phyloP scores from a whole-genome alignment of 2,329 filamentous ascomycete species.

The Gaeumannomyces tritici region DNA sequence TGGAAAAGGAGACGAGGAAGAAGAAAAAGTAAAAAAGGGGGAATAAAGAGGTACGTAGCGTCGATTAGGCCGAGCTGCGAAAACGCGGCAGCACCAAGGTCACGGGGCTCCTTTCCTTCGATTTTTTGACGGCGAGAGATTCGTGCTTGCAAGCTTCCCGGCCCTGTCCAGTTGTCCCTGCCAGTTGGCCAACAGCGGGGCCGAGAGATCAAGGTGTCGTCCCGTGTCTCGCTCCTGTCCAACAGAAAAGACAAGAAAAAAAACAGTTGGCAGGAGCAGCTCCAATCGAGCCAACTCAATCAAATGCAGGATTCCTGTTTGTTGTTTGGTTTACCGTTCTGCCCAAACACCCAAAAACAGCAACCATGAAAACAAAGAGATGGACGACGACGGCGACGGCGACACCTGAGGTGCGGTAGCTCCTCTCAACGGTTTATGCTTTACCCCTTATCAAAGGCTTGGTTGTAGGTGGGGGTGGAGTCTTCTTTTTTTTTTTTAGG shows the following conservation, averaged over 20 bases:
- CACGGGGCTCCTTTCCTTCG: not conserved
- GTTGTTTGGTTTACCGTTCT: too few relatives aligned
- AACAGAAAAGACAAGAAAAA: too few relatives aligned
- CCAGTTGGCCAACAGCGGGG: too few relatives aligned
- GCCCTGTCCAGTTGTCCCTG: too few relatives aligned
- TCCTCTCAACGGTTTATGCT: conserved; percentile 1
- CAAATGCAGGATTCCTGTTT: too few relatives aligned
- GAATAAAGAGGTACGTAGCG: not conserved
- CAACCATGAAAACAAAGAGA: not conserved
- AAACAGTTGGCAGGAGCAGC: too few relatives aligned
- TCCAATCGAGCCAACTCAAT: too few relatives aligned
- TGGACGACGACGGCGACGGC: not conserved
- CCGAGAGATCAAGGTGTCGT: too few relatives aligned
- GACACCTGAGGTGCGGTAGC: not conserved
- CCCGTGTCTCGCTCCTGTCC: not conserved
- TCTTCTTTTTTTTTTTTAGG: not conserved
- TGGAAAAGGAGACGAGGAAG: too few relatives aligned
- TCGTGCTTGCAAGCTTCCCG: not conserved
- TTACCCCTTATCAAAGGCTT: not conserved
- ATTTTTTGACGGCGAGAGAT: not conserved
- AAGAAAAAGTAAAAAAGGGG: not conserved
- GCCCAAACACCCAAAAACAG: not conserved
- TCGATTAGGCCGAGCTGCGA: not conserved
- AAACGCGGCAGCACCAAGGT: not conserved
- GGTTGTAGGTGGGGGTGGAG: not conserved